Evolutionary conservation across 1,284 basidiomycete species (phyloP).

Genomic region (Irpex sp.): DNA sequence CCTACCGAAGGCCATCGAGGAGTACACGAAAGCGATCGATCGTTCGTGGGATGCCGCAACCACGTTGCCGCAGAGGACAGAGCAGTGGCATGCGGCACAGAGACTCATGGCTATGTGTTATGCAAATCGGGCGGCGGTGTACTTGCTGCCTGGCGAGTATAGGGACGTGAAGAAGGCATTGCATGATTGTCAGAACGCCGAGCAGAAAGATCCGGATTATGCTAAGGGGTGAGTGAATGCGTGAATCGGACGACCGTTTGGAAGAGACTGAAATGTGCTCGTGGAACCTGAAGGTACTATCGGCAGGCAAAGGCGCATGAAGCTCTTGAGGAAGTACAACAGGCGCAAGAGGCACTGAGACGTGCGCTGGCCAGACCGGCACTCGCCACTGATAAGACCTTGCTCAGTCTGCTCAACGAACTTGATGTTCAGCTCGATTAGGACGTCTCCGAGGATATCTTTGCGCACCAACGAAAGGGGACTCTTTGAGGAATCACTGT

Average conservation of each 20-base stretch:
- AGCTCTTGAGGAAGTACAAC: not conserved
- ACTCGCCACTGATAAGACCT: not conserved
- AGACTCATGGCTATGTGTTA: slow-evolving; percentile 22
- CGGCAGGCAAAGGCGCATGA: not conserved
- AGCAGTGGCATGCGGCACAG: not conserved
- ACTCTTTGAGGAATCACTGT: too few relatives aligned
- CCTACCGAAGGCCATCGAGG: not conserved
- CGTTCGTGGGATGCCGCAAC: not conserved
- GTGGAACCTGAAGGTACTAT: not conserved
- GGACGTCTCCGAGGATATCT: not conserved
- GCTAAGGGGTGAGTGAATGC: slow-evolving; percentile 1
- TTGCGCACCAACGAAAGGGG: too few relatives aligned
- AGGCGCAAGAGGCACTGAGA: not conserved
- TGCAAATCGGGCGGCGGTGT: slow-evolving; percentile 22
- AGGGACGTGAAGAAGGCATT: slow-evolving; percentile 1
- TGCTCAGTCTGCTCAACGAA: slow-evolving; percentile 2
- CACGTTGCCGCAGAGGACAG: not conserved
- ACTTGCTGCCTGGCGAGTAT: not conserved
- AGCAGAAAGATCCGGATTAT: slow-evolving; percentile 1
- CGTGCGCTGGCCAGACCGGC: not conserved
- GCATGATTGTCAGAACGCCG: not conserved
- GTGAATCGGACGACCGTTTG: not conserved
- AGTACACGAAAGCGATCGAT: not conserved
- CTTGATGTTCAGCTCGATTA: not conserved
- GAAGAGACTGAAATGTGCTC: not conserved